Evolutionary conservation across 768 basidiomycete genomes (phyloP), one percentile per base, ranked within the genome.

Genomic region (Pleurotus salmoneostramineus): DNA sequence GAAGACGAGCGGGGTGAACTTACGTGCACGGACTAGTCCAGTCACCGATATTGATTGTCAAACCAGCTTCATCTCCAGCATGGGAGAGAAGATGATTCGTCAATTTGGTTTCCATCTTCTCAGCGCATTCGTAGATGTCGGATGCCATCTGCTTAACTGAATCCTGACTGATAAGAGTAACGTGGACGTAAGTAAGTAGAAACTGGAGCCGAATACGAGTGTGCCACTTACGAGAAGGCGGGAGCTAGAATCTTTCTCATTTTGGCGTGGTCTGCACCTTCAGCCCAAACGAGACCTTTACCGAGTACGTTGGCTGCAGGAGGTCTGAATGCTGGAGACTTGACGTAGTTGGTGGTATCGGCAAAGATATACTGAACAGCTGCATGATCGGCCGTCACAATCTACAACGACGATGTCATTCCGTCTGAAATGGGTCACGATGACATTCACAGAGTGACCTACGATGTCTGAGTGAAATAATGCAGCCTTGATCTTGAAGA

Each of bases 291-390:
- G 15, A 76, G 51, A 6, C 71, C 71, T 17, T 61, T 63, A 5
- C 74, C 74, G 1, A 75, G 50, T 3, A 75, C 46, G n/a, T 70
- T 70, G 17, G 62, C 65, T 44, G 74, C 66, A 4, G 68, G 65
- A 0, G 74, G 72, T 1, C 69, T 65, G 58, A 73, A 70, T 1
- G 70, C 68, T 1, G 66, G 65, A 32, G 72, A 64, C 57, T 69
- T 71, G 27, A 69, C 67, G 60, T 74, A 76, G 45, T 66, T 62
- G 44, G 72, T 67, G 33, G 66, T 62, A 60, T 74, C 65, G 35
- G 70, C 68, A 57, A 75, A 74, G 52, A 76, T 73, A 59, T 75
- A 68, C n/a, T 70, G 71, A 15, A 70, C 69, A 35, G 72, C 73
- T 2, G 68, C 66, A 54, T 73, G 68, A 62, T 76, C 74, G 11